phyloP scores from a whole-genome alignment of 345 rosid species.

The Viola odorata region DNA sequence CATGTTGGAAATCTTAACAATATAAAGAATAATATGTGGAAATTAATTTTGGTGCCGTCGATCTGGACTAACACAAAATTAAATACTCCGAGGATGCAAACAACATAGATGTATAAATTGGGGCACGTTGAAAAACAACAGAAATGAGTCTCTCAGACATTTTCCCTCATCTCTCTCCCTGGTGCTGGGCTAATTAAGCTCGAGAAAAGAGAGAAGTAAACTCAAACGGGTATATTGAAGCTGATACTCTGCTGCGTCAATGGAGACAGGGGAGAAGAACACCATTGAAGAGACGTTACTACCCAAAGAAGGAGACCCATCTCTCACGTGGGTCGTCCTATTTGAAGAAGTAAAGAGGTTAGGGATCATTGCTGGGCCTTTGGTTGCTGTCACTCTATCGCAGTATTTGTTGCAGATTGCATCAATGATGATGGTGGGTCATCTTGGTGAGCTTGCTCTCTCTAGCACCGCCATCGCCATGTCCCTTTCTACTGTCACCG shows the following conservation, averaged over 20 bases:
- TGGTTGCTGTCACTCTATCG: slow-evolving; percentile 59
- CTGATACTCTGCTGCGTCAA: no score
- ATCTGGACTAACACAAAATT: no score
- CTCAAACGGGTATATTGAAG: not conserved
- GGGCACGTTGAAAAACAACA: no score
- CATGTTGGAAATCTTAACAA: no score
- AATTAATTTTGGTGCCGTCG: no score
- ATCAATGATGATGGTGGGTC: slow-evolving; percentile 53
- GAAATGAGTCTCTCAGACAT: no score
- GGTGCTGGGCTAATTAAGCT: not conserved
- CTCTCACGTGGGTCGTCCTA: slow-evolving; percentile 11
- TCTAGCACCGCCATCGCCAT: slow-evolving; percentile 75
- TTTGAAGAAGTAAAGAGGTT: slow-evolving; percentile 43
- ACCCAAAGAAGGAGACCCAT: not conserved
- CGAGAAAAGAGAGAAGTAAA: not conserved
- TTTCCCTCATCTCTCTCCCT: no score
- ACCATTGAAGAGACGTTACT: slow-evolving; percentile 4
- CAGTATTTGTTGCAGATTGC: slow-evolving; percentile 50
- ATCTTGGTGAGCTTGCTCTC: slow-evolving; percentile 63
- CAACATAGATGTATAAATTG: no score
- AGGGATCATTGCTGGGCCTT: slow-evolving; percentile 52
- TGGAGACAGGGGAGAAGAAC: not conserved
- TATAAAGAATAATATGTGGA: no score
- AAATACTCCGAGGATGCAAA: no score
- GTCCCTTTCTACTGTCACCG: slow-evolving; percentile 65